phyloP scores from a whole-genome alignment of 2,329 filamentous ascomycete genomes.

The Trichocomaceae sp. region DNA sequence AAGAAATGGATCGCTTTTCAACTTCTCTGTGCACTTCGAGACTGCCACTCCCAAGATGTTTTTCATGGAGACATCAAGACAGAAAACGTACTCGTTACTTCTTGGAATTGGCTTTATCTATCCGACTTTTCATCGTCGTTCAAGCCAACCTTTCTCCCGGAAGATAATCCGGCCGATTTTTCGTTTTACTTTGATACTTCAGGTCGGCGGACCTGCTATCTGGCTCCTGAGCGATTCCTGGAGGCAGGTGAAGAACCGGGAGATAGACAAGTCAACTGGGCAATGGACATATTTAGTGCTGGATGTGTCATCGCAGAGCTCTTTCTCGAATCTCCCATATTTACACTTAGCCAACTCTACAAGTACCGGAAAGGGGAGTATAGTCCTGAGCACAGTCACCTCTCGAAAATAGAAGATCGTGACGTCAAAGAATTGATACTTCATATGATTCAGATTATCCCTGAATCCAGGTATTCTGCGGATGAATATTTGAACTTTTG shows the following conservation, averaged over 20 bases:
- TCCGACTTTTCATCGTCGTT: constrained; percentile 96
- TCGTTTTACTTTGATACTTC: constrained; percentile 97
- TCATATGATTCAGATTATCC: constrained; percentile 94
- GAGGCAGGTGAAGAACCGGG: constrained; percentile 61
- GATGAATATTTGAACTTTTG: constrained; percentile 92
- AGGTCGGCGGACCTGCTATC: constrained; percentile 82
- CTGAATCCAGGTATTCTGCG: constrained; percentile 83
- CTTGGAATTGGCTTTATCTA: constrained; percentile 98
- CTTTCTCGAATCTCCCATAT: constrained; percentile 92
- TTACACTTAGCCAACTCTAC: constrained; percentile 92
- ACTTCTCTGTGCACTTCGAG: constrained; percentile 81
- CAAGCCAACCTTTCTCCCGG: constrained; percentile 87
- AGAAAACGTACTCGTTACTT: constrained; percentile 92
- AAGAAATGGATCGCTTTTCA: constrained; percentile 99
- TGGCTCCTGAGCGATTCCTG: constrained; percentile 89
- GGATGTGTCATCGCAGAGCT: constrained; percentile 96
- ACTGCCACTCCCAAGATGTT: constrained; percentile 81
- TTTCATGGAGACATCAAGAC: constrained; percentile 99
- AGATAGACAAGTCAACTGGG: constrained; percentile 66
- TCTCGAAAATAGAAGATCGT: constrained; percentile 80
- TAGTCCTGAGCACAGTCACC: constrained; percentile 71
- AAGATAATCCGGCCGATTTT: constrained; percentile 95
- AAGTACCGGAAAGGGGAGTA: constrained; percentile 91
- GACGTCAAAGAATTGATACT: constrained; percentile 82
- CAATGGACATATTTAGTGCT: constrained; percentile 97